Percentiles rank a stretch among this genome's conserved stretches.
Evolutionary conservation across 805 yeast species (phyloP).

Genomic region (Sugiyamaella americana): DNA sequence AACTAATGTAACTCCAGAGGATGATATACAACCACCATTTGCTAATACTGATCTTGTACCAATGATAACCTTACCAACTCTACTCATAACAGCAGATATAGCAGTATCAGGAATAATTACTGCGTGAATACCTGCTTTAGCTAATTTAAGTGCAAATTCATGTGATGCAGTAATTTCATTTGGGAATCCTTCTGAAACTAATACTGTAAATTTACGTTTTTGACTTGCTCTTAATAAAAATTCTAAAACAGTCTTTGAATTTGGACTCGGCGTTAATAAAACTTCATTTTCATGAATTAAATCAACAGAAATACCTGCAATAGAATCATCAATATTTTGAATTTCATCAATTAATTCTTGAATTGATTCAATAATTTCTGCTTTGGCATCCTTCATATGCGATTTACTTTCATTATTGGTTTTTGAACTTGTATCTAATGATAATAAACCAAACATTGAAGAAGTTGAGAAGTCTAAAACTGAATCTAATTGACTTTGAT

Average conservation of each 20-base stretch:
- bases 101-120: conserved; percentile 90
- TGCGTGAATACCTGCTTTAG: conserved; percentile 82
- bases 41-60: conserved; percentile 92
- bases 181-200: conserved; percentile 86
- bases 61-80: conserved; percentile 92
- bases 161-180: conserved; percentile 77
- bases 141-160: conserved; percentile 67
- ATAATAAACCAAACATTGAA: conserved; percentile 79
- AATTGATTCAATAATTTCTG: conserved; percentile 85
- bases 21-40: conserved; percentile 89
- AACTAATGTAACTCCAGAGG: conserved; percentile 86
- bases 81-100: conserved; percentile 90
- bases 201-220: conserved; percentile 84
- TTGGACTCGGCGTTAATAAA: conserved; percentile 87
- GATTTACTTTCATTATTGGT: conserved; percentile 7
- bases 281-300: conserved; percentile 79
- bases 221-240: conserved; percentile 80
- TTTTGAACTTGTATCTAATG: conserved; percentile 21
- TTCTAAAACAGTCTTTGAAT: conserved; percentile 79
- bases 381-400: conserved; percentile 55
- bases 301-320: conserved; percentile 86
- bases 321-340: conserved; percentile 79
- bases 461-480: conserved; percentile 48
- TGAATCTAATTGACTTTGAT: background rate
- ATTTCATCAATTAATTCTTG: conserved; percentile 90